A percentile compares a stretch with the other conserved stretches of the same genome.
These are phyloP conservation scores for Myochromella boudieri DNA, from an alignment of 768 basidiomycete species.

Conservation along the genomic window DNA sequence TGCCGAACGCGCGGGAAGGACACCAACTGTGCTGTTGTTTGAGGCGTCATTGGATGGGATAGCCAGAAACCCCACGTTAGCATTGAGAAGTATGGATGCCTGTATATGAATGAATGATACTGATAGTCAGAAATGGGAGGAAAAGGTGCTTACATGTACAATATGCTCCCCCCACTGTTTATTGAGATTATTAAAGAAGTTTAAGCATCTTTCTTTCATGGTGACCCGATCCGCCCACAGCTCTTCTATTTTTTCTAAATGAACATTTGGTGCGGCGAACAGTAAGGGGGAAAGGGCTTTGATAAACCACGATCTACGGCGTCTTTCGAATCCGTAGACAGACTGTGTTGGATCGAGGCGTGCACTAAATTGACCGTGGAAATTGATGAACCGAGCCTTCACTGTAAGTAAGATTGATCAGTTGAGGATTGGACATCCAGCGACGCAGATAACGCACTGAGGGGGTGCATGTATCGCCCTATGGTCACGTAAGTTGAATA, in stretches of 20 bases:
- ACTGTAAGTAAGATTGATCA: not conserved
- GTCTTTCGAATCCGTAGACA: slow-evolving; percentile 21
- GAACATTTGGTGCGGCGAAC: slow-evolving; percentile 45
- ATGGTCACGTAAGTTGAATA: not conserved
- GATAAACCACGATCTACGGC: slow-evolving; percentile 31
- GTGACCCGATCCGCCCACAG: slow-evolving; percentile 49
- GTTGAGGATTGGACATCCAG: not conserved
- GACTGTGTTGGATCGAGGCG: slow-evolving; percentile 37
- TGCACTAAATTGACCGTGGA: slow-evolving; percentile 41
- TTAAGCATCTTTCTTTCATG: slow-evolving; percentile 35
- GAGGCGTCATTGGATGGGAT: slow-evolving; percentile 41
- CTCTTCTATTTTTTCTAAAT: slow-evolving; percentile 37
- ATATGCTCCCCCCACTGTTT: slow-evolving; percentile 42
- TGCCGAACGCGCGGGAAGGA: slow-evolving; percentile 16
- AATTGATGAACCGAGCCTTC: slow-evolving; percentile 35
- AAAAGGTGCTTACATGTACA: slow-evolving; percentile 37
- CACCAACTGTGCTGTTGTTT: slow-evolving; percentile 22
- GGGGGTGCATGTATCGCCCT: slow-evolving; percentile 16
- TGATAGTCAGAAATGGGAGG: too few relatives aligned
- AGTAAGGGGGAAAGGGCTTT: slow-evolving; percentile 35
- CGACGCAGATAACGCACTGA: slow-evolving; percentile 5
- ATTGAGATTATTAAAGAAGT: slow-evolving; percentile 35
- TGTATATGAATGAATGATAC: slow-evolving; percentile 16
- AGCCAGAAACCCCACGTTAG: slow-evolving; percentile 49
- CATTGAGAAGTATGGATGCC: slow-evolving; percentile 48